A percentile compares a stretch with the other conserved stretches of the same genome.
phyloP scores from a whole-genome alignment of 2,329 filamentous ascomycete species.

The Aureobasidium sp. region DNA sequence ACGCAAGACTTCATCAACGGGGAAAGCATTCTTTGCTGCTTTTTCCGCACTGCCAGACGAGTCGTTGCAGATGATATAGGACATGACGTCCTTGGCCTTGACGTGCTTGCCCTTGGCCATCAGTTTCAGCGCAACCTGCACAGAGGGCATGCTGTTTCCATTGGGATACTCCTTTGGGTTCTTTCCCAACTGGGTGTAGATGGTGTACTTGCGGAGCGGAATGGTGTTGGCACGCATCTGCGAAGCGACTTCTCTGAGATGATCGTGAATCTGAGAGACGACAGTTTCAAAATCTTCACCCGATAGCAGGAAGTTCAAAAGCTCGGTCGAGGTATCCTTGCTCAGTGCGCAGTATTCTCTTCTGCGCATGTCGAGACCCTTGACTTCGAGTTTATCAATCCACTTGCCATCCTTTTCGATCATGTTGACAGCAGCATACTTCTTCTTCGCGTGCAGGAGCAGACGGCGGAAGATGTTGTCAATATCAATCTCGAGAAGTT shows the following conservation, averaged over 20 bases:
- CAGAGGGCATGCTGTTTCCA: constrained; percentile 89
- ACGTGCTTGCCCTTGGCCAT: constrained; percentile 79
- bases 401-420: constrained; percentile 79
- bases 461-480: constrained; percentile 95
- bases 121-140: constrained; percentile 87
- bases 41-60: constrained; percentile 57
- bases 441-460: constrained; percentile 95
- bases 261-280: constrained; percentile 85
- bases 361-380: constrained; percentile 95
- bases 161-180: constrained; percentile 90
- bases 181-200: constrained; percentile 96
- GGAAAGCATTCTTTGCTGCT: constrained; percentile 82
- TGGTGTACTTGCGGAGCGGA: constrained; percentile 83
- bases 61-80: constrained; percentile 80
- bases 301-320: constrained; percentile 91
- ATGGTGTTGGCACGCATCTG: constrained; percentile 79
- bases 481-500: constrained; percentile 91
- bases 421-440: constrained; percentile 95
- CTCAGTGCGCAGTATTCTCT: constrained; percentile 94
- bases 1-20: constrained; percentile 77
- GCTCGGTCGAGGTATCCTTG: constrained; percentile 80
- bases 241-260: constrained; percentile 72
- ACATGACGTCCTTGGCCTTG: constrained; percentile 91
- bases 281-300: constrained; percentile 87
- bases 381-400: constrained; percentile 92